Base-by-base conservation (phyloP, 208 protist species). In the Trypanosoma vivax region DNA sequence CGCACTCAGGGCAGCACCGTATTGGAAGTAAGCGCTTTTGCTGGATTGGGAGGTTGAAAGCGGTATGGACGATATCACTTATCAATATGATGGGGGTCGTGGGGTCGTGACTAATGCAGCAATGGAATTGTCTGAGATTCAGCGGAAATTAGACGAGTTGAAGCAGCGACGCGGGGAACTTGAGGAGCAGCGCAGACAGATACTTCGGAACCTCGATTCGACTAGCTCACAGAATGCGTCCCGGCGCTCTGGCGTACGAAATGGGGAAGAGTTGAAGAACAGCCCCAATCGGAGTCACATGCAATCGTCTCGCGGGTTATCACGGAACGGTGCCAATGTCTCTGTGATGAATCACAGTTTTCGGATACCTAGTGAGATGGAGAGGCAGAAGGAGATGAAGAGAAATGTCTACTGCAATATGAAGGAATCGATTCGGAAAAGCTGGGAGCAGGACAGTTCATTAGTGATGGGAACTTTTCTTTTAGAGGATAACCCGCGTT, bases 381-480 rank as follows among this genome's bases (percentile, higher is more conserved):
- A 71, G 24, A 74, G 82, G 3, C 60, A 67, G 0, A 46, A 51
- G 50, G 43, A 27, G 0, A 31, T 81, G 5, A 49, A 58, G 23
- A 41, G 31, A 14, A 76, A 69, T 16, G 64, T 70, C 16, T 75
- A 78, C 49, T 58, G 63, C n/a, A 50, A 58, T 27, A 64, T 84
- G 69, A 90, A 90, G 46, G 59, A 65, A 7, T 66, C 70, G 3
- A 71, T 90, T 33, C 63, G 67, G 10, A 34, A 56, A 14, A 65
- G 65, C 10, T 67, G 66, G 31, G 40, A 67, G 51, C 50, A 63
- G 0, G 83, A 91, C 60, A 86, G 70, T 54, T 65, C 68, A 21
- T 53, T 73, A 5, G 11, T 76, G 2, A 83, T 86, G 59, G 83
- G 83, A 21, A 51, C 29, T 14, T 91, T 88, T 29, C 52, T 88